These are phyloP conservation scores for Rhynchospora pubera DNA, from an alignment of 176 grass and related monocot species.

Conservation along the genomic window DNA sequence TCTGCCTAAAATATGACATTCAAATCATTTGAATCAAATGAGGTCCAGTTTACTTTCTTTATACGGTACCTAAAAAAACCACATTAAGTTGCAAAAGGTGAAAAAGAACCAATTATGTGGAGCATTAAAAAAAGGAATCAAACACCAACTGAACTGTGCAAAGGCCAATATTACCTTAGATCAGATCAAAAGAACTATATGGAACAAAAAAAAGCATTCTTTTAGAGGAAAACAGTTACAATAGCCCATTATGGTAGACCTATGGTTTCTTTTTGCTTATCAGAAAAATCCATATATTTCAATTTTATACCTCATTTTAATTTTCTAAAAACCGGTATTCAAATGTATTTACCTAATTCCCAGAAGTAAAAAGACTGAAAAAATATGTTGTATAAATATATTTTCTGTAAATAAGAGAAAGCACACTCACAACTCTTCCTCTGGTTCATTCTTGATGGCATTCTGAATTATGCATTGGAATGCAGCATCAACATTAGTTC, in stretches of 20 bases:
- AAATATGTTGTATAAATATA: not conserved
- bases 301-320: not conserved
- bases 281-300: not conserved
- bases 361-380: not conserved
- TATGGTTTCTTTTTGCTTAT: not conserved
- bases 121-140: not conserved
- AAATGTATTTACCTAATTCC: not conserved
- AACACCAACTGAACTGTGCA: not conserved
- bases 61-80: not conserved
- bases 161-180: not conserved
- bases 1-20: not conserved
- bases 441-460: conserved; percentile 88
- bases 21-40: not conserved
- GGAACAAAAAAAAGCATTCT: not conserved
- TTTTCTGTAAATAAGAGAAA: conserved; percentile 6
- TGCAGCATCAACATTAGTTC: conserved; percentile 84
- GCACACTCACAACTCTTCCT: conserved; percentile 80
- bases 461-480: conserved; percentile 87
- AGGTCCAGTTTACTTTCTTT: not conserved
- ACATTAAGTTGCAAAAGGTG: not conserved
- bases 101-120: not conserved
- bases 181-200: not conserved
- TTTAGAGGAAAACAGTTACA: not conserved
- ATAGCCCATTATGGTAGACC: not conserved
- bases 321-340: not conserved